phyloP scores from a whole-genome alignment of 1,139 yeast species.

The Pichia sp. region DNA sequence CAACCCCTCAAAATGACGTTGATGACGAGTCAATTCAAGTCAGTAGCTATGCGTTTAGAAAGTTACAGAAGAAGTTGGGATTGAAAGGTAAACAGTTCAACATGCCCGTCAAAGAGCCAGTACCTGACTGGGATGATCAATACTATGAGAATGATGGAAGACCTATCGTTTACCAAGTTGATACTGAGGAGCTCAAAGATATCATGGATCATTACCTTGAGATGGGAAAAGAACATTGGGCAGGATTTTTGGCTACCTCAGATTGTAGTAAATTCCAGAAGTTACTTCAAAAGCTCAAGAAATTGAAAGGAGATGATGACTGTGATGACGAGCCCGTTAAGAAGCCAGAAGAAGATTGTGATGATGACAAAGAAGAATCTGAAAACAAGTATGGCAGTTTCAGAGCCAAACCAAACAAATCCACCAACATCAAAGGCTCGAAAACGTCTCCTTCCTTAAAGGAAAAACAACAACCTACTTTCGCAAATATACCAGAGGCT shows the following conservation, averaged over 20 bases:
- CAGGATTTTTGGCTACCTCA: conserved; percentile 22
- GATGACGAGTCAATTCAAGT: conserved; percentile 2
- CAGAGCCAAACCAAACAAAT: neutral
- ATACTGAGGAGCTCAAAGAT: conserved; percentile 18
- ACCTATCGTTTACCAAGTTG: conserved; percentile 14
- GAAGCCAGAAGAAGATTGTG: conserved; percentile 10
- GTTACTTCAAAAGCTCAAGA: conserved; percentile 15
- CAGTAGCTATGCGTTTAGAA: conserved; percentile 3
- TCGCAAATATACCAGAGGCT: conserved; percentile 1
- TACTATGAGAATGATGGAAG: conserved; percentile 16
- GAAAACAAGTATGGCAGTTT: neutral
- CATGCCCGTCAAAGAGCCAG: conserved; percentile 21
- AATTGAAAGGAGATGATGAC: conserved; percentile 8
- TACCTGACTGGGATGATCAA: conserved; percentile 15
- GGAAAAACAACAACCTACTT: neutral
- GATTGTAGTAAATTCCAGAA: conserved; percentile 19
- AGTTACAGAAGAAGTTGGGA: conserved; percentile 3
- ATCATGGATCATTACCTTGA: conserved; percentile 16
- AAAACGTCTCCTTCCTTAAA: neutral
- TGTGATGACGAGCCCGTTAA: conserved; percentile 2
- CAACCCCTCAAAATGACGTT: conserved; percentile 2
- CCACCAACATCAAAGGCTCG: neutral
- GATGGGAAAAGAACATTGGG: conserved; percentile 23
- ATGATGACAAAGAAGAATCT: neutral
- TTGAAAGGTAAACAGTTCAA: conserved; percentile 7